Evolutionary conservation across 805 yeast species (phyloP), one percentile per base, ranked within the genome.

Genomic region (Barnettozyma pratensis): DNA sequence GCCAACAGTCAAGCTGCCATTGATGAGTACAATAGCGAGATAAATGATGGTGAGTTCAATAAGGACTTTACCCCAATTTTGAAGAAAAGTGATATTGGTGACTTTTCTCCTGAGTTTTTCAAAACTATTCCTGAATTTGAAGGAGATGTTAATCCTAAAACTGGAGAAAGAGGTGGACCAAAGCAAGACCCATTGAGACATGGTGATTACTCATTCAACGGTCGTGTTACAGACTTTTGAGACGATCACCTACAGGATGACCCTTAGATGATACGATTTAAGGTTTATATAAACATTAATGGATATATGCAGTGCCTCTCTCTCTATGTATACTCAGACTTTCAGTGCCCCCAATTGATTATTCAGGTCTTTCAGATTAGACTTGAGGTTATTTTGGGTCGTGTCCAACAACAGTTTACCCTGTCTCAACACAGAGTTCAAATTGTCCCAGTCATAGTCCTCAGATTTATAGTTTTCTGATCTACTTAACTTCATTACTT

Each of bases 91-190:
- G 87, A 83, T 57, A 76, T 85, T 42, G 86, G 87, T 6, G 69
- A 73, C 5, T 78, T 83, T 57, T 81, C 85, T 2, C 85, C 91
- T 2, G 87, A 80, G 48, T 80, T 74, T 54, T 75, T 85, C 64
- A 81, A 85, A 65, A 83, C 90, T 4, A 83, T 90, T 47, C 96
- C 97, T 2, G 99, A 94, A 61, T 94, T 94, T 63, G 96, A 91
- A 67, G 99, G 99, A 1, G 91, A 90, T 53, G 81, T 76, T 14
- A 94, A 94, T 63, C 99, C 99, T 0, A 77, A 73, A 49, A 94
- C 99, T 1, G 99, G 99, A 4, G 99, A 94, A 68, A 74, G 85
- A 26, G 96, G 96, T 42, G 99, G 99, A 0, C 99, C 99, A 28
- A 94, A 94, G 62, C 98, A 94, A 66, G 97, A 94, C 62, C 99